phyloP scores from a whole-genome alignment of 768 basidiomycete species.

The Calocera viscosa region DNA sequence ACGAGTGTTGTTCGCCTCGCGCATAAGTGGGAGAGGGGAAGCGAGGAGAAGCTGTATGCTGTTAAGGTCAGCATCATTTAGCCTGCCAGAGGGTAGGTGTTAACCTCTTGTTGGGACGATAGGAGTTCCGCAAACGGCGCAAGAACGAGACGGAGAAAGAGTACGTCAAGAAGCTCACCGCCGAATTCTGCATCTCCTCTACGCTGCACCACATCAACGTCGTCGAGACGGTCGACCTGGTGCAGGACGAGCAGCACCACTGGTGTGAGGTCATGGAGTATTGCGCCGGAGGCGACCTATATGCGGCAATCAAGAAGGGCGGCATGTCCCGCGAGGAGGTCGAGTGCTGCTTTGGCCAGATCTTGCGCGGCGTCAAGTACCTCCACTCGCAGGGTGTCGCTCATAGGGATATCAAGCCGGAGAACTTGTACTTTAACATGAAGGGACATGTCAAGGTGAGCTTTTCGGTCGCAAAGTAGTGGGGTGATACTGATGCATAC shows the following conservation, averaged over 20 bases:
- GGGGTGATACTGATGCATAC: conserved; percentile 12
- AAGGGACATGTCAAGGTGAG: conserved; percentile 84
- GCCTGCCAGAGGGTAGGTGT: neutral
- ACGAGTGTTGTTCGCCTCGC: conserved; percentile 92
- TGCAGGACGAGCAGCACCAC: conserved; percentile 91
- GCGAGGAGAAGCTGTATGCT: conserved; percentile 92
- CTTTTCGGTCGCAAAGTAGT: conserved; percentile 14
- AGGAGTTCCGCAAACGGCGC: conserved; percentile 97
- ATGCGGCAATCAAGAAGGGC: conserved; percentile 97
- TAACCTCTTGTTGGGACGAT: neutral
- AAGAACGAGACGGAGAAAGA: conserved; percentile 99
- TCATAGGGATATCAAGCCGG: conserved; percentile 95
- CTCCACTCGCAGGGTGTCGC: conserved; percentile 94
- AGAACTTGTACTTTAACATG: conserved; percentile 90
- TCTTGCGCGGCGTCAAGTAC: conserved; percentile 75
- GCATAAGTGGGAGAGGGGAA: conserved; percentile 90
- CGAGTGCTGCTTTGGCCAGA: conserved; percentile 97
- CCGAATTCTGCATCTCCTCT: conserved; percentile 97
- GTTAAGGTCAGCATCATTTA: conserved; percentile 62
- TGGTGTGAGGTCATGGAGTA: conserved; percentile 99
- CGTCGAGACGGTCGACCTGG: conserved; percentile 96
- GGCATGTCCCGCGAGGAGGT: conserved; percentile 83
- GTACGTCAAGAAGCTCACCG: conserved; percentile 98
- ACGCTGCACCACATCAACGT: conserved; percentile 88
- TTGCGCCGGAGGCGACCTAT: conserved; percentile 94